phyloP scores from a whole-genome alignment of 768 basidiomycete species.

The Termitomyces sp. region DNA sequence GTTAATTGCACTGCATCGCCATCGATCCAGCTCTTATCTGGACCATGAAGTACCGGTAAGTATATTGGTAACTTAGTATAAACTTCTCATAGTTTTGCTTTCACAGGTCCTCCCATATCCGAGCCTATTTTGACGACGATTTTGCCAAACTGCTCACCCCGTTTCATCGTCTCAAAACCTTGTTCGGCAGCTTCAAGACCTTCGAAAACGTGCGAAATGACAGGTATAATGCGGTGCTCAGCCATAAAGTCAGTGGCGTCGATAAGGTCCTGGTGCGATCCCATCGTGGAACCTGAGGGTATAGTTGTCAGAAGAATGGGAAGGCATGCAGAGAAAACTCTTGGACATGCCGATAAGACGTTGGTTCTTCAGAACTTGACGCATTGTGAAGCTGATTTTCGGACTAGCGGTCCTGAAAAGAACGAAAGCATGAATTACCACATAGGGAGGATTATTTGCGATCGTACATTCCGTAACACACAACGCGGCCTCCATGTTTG shows the following conservation, averaged over 20 bases:
- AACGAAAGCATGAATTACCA: background rate
- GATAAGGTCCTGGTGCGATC: slow-evolving; percentile 66
- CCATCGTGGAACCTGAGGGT: slow-evolving; percentile 73
- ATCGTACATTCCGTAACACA: slow-evolving; percentile 63
- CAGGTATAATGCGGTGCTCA: slow-evolving; percentile 61
- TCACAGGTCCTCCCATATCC: background rate
- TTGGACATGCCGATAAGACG: slow-evolving; percentile 57
- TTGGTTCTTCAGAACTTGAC: slow-evolving; percentile 69
- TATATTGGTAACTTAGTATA: background rate
- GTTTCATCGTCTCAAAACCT: slow-evolving; percentile 64
- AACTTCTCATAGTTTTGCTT: slow-evolving; percentile 7
- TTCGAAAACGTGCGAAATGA: slow-evolving; percentile 64
- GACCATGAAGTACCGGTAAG: background rate
- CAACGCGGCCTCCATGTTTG: slow-evolving; percentile 51
- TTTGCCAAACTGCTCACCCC: slow-evolving; percentile 73
- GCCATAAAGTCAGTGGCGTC: slow-evolving; percentile 68
- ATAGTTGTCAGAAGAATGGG: background rate
- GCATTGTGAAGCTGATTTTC: slow-evolving; percentile 66
- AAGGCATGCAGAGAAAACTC: background rate
- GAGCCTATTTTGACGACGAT: slow-evolving; percentile 49
- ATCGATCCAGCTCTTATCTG: background rate
- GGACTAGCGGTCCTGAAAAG: slow-evolving; percentile 53
- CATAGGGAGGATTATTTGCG: background rate
- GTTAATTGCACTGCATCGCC: background rate
- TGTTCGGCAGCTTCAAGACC: slow-evolving; percentile 59